These are phyloP conservation scores for Biancaea sappan DNA, from an alignment of 306 rosid species.

Conservation along the genomic window DNA sequence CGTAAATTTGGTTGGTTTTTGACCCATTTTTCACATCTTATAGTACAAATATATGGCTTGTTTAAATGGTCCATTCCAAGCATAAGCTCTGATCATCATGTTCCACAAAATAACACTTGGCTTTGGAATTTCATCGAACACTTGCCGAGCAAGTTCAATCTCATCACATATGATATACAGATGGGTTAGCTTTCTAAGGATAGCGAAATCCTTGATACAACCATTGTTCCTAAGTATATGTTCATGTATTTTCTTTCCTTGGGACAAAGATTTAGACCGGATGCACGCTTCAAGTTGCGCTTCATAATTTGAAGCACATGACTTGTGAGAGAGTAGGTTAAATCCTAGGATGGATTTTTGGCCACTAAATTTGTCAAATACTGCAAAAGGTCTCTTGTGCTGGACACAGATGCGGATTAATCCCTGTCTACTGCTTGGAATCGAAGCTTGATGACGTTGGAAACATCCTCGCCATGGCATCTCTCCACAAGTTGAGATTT, in stretches of 20 bases:
- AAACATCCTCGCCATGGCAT: slow-evolving; percentile 22
- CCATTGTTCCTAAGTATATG: slow-evolving; percentile 15
- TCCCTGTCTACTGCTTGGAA: neutral
- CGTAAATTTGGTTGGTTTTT: slow-evolving; percentile 50
- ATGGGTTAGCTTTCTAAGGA: slow-evolving; percentile 38
- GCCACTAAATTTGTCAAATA: neutral
- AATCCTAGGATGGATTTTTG: neutral
- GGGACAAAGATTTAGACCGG: slow-evolving; percentile 26
- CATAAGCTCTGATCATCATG: slow-evolving; percentile 54
- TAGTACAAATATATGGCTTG: slow-evolving; percentile 40
- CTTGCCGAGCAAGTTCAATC: slow-evolving; percentile 39
- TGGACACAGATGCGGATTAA: neutral
- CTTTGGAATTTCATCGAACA: slow-evolving; percentile 52
- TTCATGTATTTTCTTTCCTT: slow-evolving; percentile 27
- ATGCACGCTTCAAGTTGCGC: slow-evolving; percentile 31
- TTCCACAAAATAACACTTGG: slow-evolving; percentile 46
- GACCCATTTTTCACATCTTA: slow-evolving; percentile 37
- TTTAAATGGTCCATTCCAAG: slow-evolving; percentile 49
- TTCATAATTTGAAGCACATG: neutral
- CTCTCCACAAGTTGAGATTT: neutral
- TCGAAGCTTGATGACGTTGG: neutral
- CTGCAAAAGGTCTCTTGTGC: neutral
- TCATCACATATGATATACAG: slow-evolving; percentile 36
- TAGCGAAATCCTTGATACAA: neutral
- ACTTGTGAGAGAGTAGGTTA: neutral